Percentiles rank a stretch among this genome's conserved stretches.
Conservation (phyloP, 106 monocot genomes). For the Alisma plantagoaquatica region DNA sequence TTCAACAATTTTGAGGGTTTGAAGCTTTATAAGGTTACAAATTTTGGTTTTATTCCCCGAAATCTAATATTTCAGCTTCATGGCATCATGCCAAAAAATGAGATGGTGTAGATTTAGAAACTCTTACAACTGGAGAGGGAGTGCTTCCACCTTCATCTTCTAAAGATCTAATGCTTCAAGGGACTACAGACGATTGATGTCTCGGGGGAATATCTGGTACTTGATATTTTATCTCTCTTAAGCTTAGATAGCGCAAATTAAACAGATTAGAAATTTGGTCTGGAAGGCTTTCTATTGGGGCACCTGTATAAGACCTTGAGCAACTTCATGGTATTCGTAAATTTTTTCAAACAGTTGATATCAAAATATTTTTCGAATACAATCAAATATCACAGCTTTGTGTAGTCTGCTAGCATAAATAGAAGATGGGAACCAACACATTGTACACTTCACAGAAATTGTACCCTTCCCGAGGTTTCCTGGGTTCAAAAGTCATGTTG, state of each 20-base stretch:
- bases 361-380: not conserved
- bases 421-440: conserved; percentile 11
- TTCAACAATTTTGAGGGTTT: not conserved
- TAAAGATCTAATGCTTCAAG: not conserved
- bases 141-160: not conserved
- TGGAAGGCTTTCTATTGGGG: not conserved
- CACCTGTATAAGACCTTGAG: not conserved
- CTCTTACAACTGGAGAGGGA: not conserved
- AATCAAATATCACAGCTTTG: not conserved
- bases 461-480: not conserved
- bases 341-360: not conserved
- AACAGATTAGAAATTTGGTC: not conserved
- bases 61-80: no score
- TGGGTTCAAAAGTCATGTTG: not conserved
- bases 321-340: not conserved
- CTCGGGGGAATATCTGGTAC: not conserved
- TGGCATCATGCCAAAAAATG: not conserved
- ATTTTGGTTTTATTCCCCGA: no score
- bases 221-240: not conserved
- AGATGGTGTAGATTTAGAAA: not conserved
- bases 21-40: not conserved
- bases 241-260: not conserved
- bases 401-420: not conserved
- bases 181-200: not conserved
- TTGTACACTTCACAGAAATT: not conserved